These are phyloP conservation scores for Gossypium lobatum DNA, from an alignment of 441 rosid genomes.

Conservation along the genomic window DNA sequence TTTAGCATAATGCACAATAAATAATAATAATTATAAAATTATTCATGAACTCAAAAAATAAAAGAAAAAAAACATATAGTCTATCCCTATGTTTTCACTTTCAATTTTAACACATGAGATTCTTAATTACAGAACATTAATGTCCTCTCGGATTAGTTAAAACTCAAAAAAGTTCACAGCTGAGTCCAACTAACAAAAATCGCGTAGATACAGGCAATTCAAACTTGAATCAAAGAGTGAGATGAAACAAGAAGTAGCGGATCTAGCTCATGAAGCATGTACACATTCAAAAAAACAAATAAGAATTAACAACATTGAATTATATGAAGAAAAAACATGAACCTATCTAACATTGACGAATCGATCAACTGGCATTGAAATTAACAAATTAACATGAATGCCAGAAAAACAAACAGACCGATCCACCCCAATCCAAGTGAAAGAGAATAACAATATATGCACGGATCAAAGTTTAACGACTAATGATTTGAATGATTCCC, in stretches of 20 bases:
- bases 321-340: neutral
- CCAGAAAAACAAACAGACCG: neutral
- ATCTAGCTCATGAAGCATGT: slow-evolving; percentile 21
- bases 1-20: neutral
- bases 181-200: slow-evolving; percentile 7
- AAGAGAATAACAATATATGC: neutral
- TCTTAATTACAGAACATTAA: neutral
- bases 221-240: slow-evolving; percentile 10
- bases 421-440: neutral
- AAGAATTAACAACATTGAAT: neutral
- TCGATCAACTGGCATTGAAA: slow-evolving; percentile 18
- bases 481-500: slow-evolving; percentile 1
- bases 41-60: neutral
- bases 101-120: neutral
- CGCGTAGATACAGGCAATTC: neutral
- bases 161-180: neutral
- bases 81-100: neutral
- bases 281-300: neutral
- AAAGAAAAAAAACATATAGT: neutral
- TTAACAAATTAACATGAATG: neutral
- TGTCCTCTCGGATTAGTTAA: neutral
- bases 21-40: neutral
- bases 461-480: slow-evolving; percentile 13
- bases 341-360: slow-evolving; percentile 14
- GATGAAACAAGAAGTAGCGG: slow-evolving; percentile 10